Conservation (phyloP, 768 basidiomycete species). For the Boletus patriciae region DNA sequence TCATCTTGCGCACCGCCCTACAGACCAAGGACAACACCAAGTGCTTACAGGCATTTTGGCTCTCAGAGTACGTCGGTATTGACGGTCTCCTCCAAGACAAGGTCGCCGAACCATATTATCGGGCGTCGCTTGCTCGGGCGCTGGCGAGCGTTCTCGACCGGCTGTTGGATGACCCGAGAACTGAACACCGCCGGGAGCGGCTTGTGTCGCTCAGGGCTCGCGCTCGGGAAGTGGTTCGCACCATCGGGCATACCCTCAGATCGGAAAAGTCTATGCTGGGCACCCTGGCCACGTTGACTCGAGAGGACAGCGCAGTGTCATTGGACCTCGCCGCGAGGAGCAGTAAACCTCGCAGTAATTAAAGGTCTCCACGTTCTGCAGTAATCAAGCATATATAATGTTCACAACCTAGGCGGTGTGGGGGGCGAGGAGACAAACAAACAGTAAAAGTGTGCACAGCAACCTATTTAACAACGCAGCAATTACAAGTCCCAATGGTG, state of each 20-base stretch:
- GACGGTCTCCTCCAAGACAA: slow-evolving; percentile 34
- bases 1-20: slow-evolving; percentile 58
- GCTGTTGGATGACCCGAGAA: slow-evolving; percentile 28
- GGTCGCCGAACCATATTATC: slow-evolving; percentile 37
- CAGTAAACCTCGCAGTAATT: slow-evolving; percentile 27
- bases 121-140: slow-evolving; percentile 49
- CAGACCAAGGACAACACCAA: slow-evolving; percentile 49
- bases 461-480: neutral
- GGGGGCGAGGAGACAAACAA: neutral
- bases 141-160: slow-evolving; percentile 42
- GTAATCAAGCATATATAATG: slow-evolving; percentile 1
- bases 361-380: neutral
- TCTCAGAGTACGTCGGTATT: slow-evolving; percentile 50
- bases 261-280: slow-evolving; percentile 29
- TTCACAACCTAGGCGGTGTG: slow-evolving; percentile 3
- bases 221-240: slow-evolving; percentile 19
- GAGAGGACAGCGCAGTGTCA: slow-evolving; percentile 31
- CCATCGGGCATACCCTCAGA: slow-evolving; percentile 13
- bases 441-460: slow-evolving; percentile 7
- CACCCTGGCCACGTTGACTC: slow-evolving; percentile 17
- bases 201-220: slow-evolving; percentile 19
- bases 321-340: slow-evolving; percentile 32
- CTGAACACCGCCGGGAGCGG: slow-evolving; percentile 16
- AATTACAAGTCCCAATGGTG: slow-evolving; percentile 5
- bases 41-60: slow-evolving; percentile 60